Evolutionary conservation across 106 monocot genomes (phyloP).

Genomic region (Xerophyta viscosa): DNA sequence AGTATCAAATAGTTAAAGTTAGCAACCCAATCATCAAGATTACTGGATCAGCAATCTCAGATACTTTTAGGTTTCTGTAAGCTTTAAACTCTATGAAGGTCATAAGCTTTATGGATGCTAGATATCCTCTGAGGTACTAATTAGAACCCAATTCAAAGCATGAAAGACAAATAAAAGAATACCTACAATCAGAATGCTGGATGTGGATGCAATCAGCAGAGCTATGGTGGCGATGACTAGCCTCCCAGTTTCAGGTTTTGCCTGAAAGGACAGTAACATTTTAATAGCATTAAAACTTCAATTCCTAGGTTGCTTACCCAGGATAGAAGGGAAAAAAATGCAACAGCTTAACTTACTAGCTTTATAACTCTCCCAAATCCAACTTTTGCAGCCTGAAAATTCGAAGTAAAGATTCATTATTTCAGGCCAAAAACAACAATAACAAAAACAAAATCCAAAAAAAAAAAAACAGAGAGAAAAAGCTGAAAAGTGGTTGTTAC

Average conservation of each 20-base stretch:
- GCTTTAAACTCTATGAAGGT: too few relatives aligned
- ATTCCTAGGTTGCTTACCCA: too few relatives aligned
- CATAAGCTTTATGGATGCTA: too few relatives aligned
- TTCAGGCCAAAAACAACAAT: too few relatives aligned
- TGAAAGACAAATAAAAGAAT: slow-evolving; percentile 13
- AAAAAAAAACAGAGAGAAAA: neutral
- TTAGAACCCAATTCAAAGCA: neutral
- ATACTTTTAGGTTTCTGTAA: too few relatives aligned
- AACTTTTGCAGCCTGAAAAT: slow-evolving; percentile 72
- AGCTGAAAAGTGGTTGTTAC: slow-evolving; percentile 17
- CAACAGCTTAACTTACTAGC: slow-evolving; percentile 37
- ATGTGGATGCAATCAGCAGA: slow-evolving; percentile 73
- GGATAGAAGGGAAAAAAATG: neutral
- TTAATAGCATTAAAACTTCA: neutral
- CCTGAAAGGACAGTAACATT: slow-evolving; percentile 32
- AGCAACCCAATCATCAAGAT: too few relatives aligned
- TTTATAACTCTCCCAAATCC: slow-evolving; percentile 63
- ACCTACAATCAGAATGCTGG: slow-evolving; percentile 92
- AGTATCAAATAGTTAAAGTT: too few relatives aligned
- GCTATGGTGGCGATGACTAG: slow-evolving; percentile 70
- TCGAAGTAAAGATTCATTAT: neutral
- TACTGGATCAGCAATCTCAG: too few relatives aligned
- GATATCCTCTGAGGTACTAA: too few relatives aligned
- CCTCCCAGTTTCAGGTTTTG: slow-evolving; percentile 79
- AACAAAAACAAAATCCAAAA: too few relatives aligned